Evolutionary conservation across 129 eudicot species (phyloP).

Genomic region (Flaveria brownii): DNA sequence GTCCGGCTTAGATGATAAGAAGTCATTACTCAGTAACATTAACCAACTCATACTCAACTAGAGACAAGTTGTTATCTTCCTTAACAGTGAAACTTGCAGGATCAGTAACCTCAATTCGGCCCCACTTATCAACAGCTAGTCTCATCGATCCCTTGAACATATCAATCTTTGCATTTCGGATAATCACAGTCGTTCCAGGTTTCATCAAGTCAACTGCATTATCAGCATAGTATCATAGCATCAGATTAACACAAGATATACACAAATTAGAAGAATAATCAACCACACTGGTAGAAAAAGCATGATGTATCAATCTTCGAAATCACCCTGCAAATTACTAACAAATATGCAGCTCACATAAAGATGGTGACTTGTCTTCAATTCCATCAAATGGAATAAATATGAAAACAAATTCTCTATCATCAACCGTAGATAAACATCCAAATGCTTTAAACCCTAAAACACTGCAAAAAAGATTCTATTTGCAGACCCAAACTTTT

Average conservation of each 20-base stretch:
- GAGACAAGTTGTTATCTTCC: conserved; percentile 80
- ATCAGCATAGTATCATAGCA: neutral
- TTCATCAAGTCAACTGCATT: conserved; percentile 77
- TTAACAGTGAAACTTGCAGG: conserved; percentile 71
- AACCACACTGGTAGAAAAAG: neutral
- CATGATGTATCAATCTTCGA: neutral
- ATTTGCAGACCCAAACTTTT: neutral
- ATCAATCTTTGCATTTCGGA: conserved; percentile 78
- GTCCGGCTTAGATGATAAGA: conserved; percentile 27
- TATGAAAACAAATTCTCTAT: conserved; percentile 10
- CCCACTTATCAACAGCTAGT: conserved; percentile 85
- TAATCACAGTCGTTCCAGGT: conserved; percentile 64
- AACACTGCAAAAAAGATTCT: neutral
- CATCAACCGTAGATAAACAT: neutral
- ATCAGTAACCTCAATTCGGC: conserved; percentile 72
- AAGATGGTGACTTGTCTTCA: neutral
- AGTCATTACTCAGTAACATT: conserved; percentile 58
- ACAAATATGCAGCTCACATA: conserved; percentile 18
- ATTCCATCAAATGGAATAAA: neutral
- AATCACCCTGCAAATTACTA: conserved; percentile 5
- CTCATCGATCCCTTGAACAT: conserved; percentile 88
- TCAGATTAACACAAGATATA: neutral
- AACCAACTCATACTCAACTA: conserved; percentile 88
- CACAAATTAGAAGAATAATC: neutral
- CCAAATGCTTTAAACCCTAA: neutral